These are phyloP conservation scores for Chrysochromulina tobinii DNA, from an alignment of 78 protist genomes.

Conservation along the genomic window DNA sequence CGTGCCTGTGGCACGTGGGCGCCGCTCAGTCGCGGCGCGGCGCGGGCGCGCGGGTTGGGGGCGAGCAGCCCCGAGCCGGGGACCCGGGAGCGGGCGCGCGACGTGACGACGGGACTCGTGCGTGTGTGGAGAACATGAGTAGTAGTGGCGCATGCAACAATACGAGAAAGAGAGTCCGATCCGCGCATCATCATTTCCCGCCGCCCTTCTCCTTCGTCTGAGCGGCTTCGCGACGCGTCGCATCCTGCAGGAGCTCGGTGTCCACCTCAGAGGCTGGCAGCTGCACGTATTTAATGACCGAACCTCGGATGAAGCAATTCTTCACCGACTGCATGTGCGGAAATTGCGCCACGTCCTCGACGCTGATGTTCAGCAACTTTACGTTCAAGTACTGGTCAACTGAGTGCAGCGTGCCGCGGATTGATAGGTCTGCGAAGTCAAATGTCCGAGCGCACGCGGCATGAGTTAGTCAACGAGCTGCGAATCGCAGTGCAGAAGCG, in stretches of 20 bases:
- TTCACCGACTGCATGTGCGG: constrained; percentile 89
- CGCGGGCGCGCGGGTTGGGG: no score
- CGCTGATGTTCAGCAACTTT: constrained; percentile 76
- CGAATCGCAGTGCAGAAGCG: no score
- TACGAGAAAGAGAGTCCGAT: no score
- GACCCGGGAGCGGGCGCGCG: no score
- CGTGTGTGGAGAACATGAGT: no score
- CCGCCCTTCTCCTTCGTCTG: background rate
- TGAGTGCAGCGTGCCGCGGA: constrained; percentile 82
- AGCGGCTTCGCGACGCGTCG: constrained; percentile 50
- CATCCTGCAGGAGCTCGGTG: constrained; percentile 89
- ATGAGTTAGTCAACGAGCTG: no score
- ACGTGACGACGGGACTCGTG: no score
- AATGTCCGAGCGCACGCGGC: background rate
- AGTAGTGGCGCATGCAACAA: no score
- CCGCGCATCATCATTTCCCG: no score
- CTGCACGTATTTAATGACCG: constrained; percentile 90
- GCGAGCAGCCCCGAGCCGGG: no score
- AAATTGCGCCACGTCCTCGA: constrained; percentile 75
- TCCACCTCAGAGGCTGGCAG: constrained; percentile 87
- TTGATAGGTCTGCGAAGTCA: background rate
- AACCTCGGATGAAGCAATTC: constrained; percentile 94
- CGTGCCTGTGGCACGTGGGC: no score
- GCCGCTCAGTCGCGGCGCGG: no score
- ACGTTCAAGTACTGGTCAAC: constrained; percentile 95